phyloP scores from a whole-genome alignment of 1,139 yeast species.

The Taphrina communis region DNA sequence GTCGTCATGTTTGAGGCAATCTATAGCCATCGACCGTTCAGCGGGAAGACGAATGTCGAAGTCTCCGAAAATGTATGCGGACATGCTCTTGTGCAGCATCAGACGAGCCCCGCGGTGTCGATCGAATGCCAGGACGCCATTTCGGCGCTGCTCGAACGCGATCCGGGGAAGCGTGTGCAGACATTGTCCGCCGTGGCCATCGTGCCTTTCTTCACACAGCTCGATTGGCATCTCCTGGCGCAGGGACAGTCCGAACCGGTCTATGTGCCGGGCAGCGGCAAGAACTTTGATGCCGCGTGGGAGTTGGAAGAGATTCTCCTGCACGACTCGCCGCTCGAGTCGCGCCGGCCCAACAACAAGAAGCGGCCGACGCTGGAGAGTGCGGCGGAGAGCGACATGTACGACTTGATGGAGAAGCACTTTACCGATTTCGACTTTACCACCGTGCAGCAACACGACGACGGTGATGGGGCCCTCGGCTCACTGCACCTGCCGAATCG shows the following conservation, averaged over 20 bases:
- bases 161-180: slow-evolving; percentile 43
- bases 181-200: slow-evolving; percentile 25
- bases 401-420: slow-evolving; percentile 29
- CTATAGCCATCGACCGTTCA: slow-evolving; percentile 58
- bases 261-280: slow-evolving; percentile 42
- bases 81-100: slow-evolving; percentile 21
- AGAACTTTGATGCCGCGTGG: slow-evolving; percentile 44
- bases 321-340: slow-evolving; percentile 43
- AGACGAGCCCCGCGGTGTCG: slow-evolving; percentile 47
- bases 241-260: slow-evolving; percentile 42
- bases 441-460: background rate
- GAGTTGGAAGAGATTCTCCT: slow-evolving; percentile 46
- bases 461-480: background rate
- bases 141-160: slow-evolving; percentile 45
- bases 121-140: slow-evolving; percentile 48
- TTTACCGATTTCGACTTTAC: slow-evolving; percentile 30
- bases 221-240: slow-evolving; percentile 41
- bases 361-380: background rate
- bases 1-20: slow-evolving; percentile 81
- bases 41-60: slow-evolving; percentile 35
- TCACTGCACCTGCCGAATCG: background rate
- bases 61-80: slow-evolving; percentile 37
- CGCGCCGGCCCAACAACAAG: slow-evolving; percentile 12
- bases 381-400: slow-evolving; percentile 27
- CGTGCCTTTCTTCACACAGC: slow-evolving; percentile 42